These are phyloP conservation scores for Ballota nigra DNA, from an alignment of 257 asterid genomes.

Conservation along the genomic window DNA sequence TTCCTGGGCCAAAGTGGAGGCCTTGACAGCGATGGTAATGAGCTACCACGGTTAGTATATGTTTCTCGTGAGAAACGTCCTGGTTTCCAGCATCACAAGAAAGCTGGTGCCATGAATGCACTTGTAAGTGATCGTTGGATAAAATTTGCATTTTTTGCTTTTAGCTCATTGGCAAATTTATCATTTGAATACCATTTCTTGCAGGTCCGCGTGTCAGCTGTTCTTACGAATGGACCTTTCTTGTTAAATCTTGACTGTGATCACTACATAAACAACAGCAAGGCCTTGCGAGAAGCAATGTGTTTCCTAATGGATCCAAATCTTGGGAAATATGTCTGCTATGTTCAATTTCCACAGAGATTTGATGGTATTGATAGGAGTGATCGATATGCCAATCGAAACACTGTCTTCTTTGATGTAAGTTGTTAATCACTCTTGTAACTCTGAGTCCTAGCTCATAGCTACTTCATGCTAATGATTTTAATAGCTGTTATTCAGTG, in stretches of 20 bases:
- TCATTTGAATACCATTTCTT: conserved; percentile 16
- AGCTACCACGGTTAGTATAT: conserved; percentile 84
- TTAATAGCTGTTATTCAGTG: not conserved
- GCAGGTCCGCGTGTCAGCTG: conserved; percentile 96
- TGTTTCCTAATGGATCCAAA: conserved; percentile 95
- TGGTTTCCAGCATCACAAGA: conserved; percentile 96
- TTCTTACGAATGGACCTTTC: conserved; percentile 95
- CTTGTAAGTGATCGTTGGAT: conserved; percentile 55
- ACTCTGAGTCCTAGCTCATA: not conserved
- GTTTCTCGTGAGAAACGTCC: conserved; percentile 99
- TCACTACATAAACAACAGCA: conserved; percentile 94
- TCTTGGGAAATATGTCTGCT: conserved; percentile 92
- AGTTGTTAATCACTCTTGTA: conserved; percentile 27
- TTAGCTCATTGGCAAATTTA: conserved; percentile 17
- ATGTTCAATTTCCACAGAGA: conserved; percentile 94
- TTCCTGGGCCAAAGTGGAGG: conserved; percentile 97
- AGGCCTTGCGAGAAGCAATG: conserved; percentile 94
- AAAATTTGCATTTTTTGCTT: not conserved
- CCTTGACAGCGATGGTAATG: conserved; percentile 91
- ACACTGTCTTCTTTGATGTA: conserved; percentile 93
- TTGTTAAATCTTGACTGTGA: conserved; percentile 96
- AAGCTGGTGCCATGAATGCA: conserved; percentile 98
- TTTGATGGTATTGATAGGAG: conserved; percentile 89
- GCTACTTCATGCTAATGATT: conserved; percentile 2
- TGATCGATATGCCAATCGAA: conserved; percentile 92